Evolutionary conservation across 768 basidiomycete genomes (phyloP), one percentile per base, ranked within the genome.

Genomic region (Lactifluus piperatus): DNA sequence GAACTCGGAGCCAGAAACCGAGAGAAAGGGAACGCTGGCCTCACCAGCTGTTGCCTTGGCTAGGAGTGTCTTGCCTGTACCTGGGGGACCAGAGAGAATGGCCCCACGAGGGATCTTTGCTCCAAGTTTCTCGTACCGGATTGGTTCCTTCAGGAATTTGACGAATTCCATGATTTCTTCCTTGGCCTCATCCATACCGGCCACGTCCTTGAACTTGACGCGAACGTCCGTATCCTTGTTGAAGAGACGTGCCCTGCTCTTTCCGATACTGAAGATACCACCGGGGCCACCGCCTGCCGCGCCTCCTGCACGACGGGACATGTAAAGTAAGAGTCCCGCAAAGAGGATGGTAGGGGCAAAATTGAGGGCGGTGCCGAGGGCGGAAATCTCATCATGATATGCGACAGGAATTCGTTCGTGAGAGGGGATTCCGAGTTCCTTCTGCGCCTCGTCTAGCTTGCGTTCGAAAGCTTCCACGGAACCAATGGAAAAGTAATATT

Each of bases 111-210:
- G 93, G 64, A 98, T 98, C 76, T 98, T 98, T 60, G 97, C 97
- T 59, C 97, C 97, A 41, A 99, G 82, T 65, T 85, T 91, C 75
- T 97, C 91, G 75, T 97, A 99, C 71, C 87, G 88, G 30, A 83
- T 75, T 13, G 97, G 97, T 57, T 98, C 89, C 76, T 97, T 97
- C 68, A 99, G 77, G 77, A 99, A 98, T 67, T 97, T 94, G 71
- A 99, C 97, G 66, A 98, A 99, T 71, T 99, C 97, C 91, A 98
- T 95, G 67, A 99, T 95, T 76, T 99, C 97, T 76, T 94, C 91
- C 78, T 99, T 99, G 45, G 94, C 97, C 74, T 99, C 97, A 74
- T 99, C 97, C 95, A 98, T 98, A 37, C 97, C 97, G 14, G 97
- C 97, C 18, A 99, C 92, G 70, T 99, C 94, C 74, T 85, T 85